Evolutionary conservation across 805 yeast genomes (phyloP).

Genomic region (Wickerhamomyces subpelliculosus): DNA sequence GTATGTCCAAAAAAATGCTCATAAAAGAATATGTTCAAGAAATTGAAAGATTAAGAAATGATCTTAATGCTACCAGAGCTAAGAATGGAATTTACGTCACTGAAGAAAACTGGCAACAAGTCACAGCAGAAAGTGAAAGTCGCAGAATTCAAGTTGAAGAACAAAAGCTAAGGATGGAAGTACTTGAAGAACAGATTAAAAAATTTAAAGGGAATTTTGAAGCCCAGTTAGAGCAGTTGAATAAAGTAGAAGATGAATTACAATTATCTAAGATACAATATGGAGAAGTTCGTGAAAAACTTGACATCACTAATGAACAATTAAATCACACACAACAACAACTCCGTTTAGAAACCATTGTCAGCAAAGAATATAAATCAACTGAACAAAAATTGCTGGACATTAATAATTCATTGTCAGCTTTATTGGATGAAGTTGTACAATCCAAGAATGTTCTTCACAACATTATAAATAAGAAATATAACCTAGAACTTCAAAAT

Average conservation of each 20-base stretch:
- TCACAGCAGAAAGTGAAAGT: slow-evolving; percentile 40
- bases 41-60: slow-evolving; percentile 50
- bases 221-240: slow-evolving; percentile 23
- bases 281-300: slow-evolving; percentile 1
- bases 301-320: slow-evolving; percentile 14
- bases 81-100: slow-evolving; percentile 65
- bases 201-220: slow-evolving; percentile 35
- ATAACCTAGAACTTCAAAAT: slow-evolving; percentile 11
- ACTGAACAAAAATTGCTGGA: slow-evolving; percentile 15
- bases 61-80: slow-evolving; percentile 53
- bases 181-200: slow-evolving; percentile 40
- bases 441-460: slow-evolving; percentile 9
- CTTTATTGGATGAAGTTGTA: slow-evolving; percentile 6
- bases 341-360: neutral
- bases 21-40: slow-evolving; percentile 48
- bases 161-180: slow-evolving; percentile 38
- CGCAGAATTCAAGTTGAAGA: slow-evolving; percentile 43
- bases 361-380: slow-evolving; percentile 11
- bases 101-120: slow-evolving; percentile 37
- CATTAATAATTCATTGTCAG: slow-evolving; percentile 6
- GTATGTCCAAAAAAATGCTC: slow-evolving; percentile 51
- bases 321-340: neutral
- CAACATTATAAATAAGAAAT: slow-evolving; percentile 13
- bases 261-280: slow-evolving; percentile 10
- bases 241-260: slow-evolving; percentile 8